phyloP scores from a whole-genome alignment of 768 basidiomycete species.

The Termitomyces sp. region DNA sequence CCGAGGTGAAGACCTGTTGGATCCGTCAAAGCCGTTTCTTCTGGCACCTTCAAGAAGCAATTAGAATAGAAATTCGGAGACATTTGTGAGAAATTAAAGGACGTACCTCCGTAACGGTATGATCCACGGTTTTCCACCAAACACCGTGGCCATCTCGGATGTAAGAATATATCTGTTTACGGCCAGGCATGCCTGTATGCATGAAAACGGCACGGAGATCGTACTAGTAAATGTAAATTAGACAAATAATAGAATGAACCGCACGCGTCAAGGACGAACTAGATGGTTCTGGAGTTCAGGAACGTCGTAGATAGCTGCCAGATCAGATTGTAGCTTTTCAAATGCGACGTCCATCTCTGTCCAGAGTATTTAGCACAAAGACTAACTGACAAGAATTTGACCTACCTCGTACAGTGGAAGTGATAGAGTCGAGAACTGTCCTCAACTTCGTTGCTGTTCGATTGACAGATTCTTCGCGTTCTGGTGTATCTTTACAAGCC shows the following conservation, averaged over 20 bases:
- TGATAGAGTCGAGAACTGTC: conserved; percentile 43
- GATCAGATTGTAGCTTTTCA: conserved; percentile 34
- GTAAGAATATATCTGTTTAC: conserved; percentile 76
- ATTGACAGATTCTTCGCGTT: conserved; percentile 38
- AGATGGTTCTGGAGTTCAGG: conserved; percentile 59
- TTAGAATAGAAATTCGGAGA: neutral
- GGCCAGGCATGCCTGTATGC: conserved; percentile 72
- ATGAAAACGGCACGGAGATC: conserved; percentile 75
- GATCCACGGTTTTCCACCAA: conserved; percentile 84
- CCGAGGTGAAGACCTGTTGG: conserved; percentile 65
- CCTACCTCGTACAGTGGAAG: conserved; percentile 49
- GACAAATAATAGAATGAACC: neutral
- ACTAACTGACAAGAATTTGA: neutral
- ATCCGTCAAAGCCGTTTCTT: conserved; percentile 65
- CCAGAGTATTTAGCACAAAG: neutral
- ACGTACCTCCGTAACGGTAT: conserved; percentile 55
- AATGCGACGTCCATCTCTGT: conserved; percentile 52
- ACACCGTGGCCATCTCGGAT: conserved; percentile 51
- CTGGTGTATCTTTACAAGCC: conserved; percentile 42
- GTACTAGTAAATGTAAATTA: conserved; percentile 40
- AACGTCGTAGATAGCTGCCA: conserved; percentile 47
- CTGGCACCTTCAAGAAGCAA: conserved; percentile 48
- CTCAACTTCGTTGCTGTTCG: conserved; percentile 45
- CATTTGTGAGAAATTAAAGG: neutral
- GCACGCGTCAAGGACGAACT: conserved; percentile 27